Evolutionary conservation across 225 moss, liverwort and hornwort genomes (phyloP).

Genomic region (Neckera pumila): DNA sequence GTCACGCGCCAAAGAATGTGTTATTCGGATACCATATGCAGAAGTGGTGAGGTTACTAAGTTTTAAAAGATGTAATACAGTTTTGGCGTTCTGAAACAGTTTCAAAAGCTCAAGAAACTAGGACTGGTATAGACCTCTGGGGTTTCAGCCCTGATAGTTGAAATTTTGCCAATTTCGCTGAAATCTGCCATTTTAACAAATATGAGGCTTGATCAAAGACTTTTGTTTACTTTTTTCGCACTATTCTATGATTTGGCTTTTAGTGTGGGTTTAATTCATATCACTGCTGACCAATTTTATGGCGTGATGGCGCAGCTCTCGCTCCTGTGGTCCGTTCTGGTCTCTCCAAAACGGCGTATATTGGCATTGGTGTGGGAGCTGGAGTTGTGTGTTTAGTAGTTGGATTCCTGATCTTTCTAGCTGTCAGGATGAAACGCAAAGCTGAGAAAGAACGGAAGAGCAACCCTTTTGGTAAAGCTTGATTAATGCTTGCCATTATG

Average conservation of each 20-base stretch:
- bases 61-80: background rate
- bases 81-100: background rate
- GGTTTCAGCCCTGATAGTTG: background rate
- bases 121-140: background rate
- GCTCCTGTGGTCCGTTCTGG: background rate
- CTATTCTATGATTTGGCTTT: background rate
- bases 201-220: background rate
- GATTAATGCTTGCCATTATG: background rate
- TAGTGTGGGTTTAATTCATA: background rate
- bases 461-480: slow-evolving; percentile 53
- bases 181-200: too few relatives aligned
- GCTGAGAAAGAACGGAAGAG: slow-evolving; percentile 27
- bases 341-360: background rate
- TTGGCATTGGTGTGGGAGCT: slow-evolving; percentile 43
- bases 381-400: background rate
- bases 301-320: background rate
- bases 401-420: slow-evolving; percentile 8
- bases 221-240: background rate
- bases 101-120: background rate
- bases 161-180: background rate
- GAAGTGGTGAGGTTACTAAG: too few relatives aligned
- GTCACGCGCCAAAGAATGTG: background rate
- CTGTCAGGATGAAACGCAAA: slow-evolving; percentile 35
- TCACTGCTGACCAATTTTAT: background rate
- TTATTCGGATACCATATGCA: background rate